Evolutionary conservation across 805 yeast genomes (phyloP).

Genomic region (Lachancea sp.): DNA sequence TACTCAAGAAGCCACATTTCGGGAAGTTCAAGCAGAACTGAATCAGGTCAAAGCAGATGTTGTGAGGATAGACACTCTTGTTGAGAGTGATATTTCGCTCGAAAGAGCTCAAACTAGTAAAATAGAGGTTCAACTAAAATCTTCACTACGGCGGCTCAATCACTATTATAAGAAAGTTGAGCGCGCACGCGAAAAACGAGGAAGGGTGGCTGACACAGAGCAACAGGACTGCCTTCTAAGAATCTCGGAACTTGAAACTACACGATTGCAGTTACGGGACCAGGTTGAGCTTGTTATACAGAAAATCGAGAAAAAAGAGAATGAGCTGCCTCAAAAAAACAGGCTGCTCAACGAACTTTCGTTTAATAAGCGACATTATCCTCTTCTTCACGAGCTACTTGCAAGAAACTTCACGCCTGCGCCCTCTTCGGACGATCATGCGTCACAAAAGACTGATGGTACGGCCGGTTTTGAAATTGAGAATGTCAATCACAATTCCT

Average conservation of each 20-base stretch:
- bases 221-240: background rate
- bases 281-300: background rate
- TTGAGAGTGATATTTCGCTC: constrained; percentile 28
- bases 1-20: constrained; percentile 20
- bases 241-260: background rate
- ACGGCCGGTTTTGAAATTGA: background rate
- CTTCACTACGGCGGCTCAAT: constrained; percentile 19
- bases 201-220: background rate
- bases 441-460: background rate
- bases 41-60: constrained; percentile 20
- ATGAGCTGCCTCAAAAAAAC: constrained; percentile 32
- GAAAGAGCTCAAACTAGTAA: constrained; percentile 28
- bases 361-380: constrained; percentile 41
- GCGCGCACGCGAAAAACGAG: constrained; percentile 14
- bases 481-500: too few species aligned
- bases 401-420: background rate
- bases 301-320: constrained; percentile 26
- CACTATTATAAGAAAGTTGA: constrained; percentile 14
- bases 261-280: background rate
- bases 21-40: constrained; percentile 19
- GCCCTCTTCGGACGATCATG: background rate
- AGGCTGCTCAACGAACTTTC: constrained; percentile 33
- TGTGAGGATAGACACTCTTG: constrained; percentile 12
- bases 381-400: constrained; percentile 29
- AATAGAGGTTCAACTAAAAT: constrained; percentile 20